Base-by-base conservation (phyloP, 768 basidiomycete genomes). In the Boletus tylopilopsis region DNA sequence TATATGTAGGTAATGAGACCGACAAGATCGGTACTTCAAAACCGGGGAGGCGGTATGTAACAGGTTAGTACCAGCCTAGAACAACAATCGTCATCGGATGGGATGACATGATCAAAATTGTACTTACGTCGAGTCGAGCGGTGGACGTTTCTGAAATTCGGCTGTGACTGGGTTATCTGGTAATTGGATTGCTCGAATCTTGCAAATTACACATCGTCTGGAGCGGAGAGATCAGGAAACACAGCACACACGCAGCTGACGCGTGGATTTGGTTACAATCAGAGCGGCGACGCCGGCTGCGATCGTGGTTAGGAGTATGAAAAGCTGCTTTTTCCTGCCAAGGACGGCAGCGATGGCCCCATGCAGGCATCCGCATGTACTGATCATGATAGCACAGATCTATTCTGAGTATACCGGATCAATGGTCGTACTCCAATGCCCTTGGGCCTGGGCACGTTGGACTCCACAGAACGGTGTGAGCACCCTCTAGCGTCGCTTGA, bases 321-420 rank as follows among this genome's bases (percentile, higher is more conserved):
- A 30, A 40, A 39, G 29, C 32, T 29, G 36, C 19, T 19, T 23
- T 6, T 6, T 46, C 22, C 16, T 41, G 45, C 49, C 50, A 30
- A 37, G 48, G n/a, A n/a, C n/a, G n/a, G 41, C 37, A 30, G 41
- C 22, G 40, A 21, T 29, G 22, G 47, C 36, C 40, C 42, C 50
- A 46, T 34, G 62, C 61, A 59, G 50, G 62, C 12, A 48, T 21
- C 45, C 60, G 46, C 62, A 46, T 65, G 62, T 48, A 45, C 37
- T 43, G 48, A 55, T 62, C 21, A 34, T 25, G 47, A 55, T 48
- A 35, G 35, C 33, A 43, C 40, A 45, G 56, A 47, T 47, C 35
- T 32, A 21, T 45, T 42, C 29, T 45, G 30, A 40, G 40, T 41
- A 44, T 27, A 49, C 49, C 56, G 43, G 44, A 60, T 50, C 51